These are phyloP conservation scores for Scheffersomyces spartinae DNA, from an alignment of 805 yeast species.

Conservation along the genomic window DNA sequence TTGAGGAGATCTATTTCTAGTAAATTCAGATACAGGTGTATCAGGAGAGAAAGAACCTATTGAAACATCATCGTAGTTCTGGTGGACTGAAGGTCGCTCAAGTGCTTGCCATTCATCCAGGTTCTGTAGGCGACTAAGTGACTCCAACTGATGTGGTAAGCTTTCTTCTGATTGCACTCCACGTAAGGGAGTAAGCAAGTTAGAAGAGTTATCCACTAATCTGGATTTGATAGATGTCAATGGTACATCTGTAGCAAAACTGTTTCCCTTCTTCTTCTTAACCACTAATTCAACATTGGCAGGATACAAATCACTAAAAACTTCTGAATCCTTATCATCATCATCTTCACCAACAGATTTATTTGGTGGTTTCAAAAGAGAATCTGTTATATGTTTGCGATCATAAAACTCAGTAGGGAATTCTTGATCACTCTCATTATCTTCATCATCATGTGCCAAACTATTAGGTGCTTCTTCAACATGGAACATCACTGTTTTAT, in stretches of 20 bases:
- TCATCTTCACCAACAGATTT: conserved; percentile 14
- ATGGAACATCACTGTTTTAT: too few relatives aligned
- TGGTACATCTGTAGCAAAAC: too few relatives aligned
- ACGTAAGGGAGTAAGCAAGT: too few relatives aligned
- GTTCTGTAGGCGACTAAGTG: conserved; percentile 1
- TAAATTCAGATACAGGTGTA: too few relatives aligned
- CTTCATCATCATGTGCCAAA: conserved; percentile 12
- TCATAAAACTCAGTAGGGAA: conserved; percentile 3
- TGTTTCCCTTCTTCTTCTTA: conserved; percentile 10
- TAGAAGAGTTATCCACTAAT: too few relatives aligned
- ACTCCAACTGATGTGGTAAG: too few relatives aligned
- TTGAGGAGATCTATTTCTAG: too few relatives aligned
- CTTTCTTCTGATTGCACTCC: too few relatives aligned
- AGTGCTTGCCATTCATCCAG: background rate
- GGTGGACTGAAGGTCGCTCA: background rate
- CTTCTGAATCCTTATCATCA: conserved; percentile 28
- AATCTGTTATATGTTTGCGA: too few relatives aligned
- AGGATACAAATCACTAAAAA: conserved; percentile 28
- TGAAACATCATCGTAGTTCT: conserved; percentile 11
- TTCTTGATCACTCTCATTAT: conserved; percentile 2
- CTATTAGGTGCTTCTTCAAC: too few relatives aligned
- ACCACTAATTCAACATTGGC: conserved; percentile 22
- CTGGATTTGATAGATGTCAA: too few relatives aligned
- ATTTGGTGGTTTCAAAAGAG: too few relatives aligned
- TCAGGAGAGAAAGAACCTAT: conserved; percentile 29